Evolutionary conservation across 768 basidiomycete species (phyloP), one percentile per base, ranked within the genome.

Genomic region (Russula sp.): DNA sequence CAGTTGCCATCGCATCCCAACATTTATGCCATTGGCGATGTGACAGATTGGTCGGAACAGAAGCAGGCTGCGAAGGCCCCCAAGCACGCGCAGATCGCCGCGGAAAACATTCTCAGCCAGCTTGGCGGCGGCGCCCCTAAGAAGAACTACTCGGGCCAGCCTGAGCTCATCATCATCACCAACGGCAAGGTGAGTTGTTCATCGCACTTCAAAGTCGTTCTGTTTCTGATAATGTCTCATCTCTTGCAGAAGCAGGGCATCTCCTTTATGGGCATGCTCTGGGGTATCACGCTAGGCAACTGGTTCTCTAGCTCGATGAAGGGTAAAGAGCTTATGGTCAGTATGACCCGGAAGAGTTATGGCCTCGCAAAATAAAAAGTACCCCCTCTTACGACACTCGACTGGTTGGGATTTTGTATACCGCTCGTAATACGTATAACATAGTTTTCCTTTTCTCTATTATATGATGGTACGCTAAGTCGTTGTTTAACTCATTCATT

Each of bases 21-120:
- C 60, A 80, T 89, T 14, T 88, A 85, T 59, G 88, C 87, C 0
- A 76, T 73, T 2, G 87, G 87, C 1, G 87, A 90, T 67, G 77
- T 84, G 60, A 79, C 84, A 62, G 82, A 85, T 42, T 83, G 80
- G 75, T 59, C 72, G 1, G 87, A 87, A 70, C 82, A 87, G 70
- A 87, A 87, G 66, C 84, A 81, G 67, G 72, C 72, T 0, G 75
- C 72, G 16, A 87, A 88, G 69, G 74, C 73, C 0, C 25, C 50
- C 1, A 67, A 66, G 6, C 87, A 88, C 58, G 71, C 69, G 5
- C 45, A 67, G 2, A 61, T 86, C 42, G 73, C 83, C 41, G 75
- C 73, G 2, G 71, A 75, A 34, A 88, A 89, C 60, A 70, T 86
- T 16, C 36, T 82, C 0, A 70, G 71, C 35, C 68, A 80, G 55